Percentiles rank a stretch among this genome's conserved stretches.
These are phyloP conservation scores for Tephrocybe rancida DNA, from an alignment of 768 basidiomycete species.

Conservation along the genomic window DNA sequence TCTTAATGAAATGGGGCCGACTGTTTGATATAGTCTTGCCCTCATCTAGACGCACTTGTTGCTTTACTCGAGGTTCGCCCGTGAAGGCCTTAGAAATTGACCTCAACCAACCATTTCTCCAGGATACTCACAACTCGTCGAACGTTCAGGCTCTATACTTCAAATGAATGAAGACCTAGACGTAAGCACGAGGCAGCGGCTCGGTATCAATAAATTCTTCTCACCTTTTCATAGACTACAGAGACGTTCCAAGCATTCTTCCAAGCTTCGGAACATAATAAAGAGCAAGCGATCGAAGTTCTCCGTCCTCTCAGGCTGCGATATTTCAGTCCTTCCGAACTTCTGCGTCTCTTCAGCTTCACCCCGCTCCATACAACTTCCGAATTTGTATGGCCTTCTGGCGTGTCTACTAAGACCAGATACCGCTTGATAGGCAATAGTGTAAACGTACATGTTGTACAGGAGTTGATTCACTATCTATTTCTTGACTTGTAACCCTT, in stretches of 20 bases:
- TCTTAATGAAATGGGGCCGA: slow-evolving; percentile 74
- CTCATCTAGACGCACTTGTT: slow-evolving; percentile 64
- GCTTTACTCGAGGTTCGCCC: slow-evolving; percentile 73
- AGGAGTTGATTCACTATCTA: slow-evolving; percentile 61
- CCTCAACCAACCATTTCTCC: neutral
- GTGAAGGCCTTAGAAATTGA: neutral
- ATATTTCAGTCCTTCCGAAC: slow-evolving; percentile 76
- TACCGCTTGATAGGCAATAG: slow-evolving; percentile 84
- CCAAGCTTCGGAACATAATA: slow-evolving; percentile 30
- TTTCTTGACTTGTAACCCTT: slow-evolving; percentile 19
- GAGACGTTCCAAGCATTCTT: slow-evolving; percentile 59
- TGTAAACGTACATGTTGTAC: slow-evolving; percentile 76
- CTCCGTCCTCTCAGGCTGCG: slow-evolving; percentile 64
- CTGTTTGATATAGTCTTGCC: slow-evolving; percentile 81
- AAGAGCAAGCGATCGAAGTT: slow-evolving; percentile 49
- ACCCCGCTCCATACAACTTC: slow-evolving; percentile 25
- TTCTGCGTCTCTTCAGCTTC: slow-evolving; percentile 71
- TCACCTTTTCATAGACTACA: no score
- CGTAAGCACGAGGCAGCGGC: slow-evolving; percentile 36
- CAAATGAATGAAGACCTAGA: slow-evolving; percentile 71
- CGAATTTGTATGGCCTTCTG: slow-evolving; percentile 63
- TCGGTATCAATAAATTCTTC: no score
- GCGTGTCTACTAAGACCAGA: slow-evolving; percentile 64
- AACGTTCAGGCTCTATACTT: slow-evolving; percentile 76
- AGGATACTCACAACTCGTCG: slow-evolving; percentile 80